A percentile compares a stretch with the other conserved stretches of the same genome.
Evolutionary conservation across 73 alveolate genomes (phyloP).

Genomic region (Blepharisma japonicum): DNA sequence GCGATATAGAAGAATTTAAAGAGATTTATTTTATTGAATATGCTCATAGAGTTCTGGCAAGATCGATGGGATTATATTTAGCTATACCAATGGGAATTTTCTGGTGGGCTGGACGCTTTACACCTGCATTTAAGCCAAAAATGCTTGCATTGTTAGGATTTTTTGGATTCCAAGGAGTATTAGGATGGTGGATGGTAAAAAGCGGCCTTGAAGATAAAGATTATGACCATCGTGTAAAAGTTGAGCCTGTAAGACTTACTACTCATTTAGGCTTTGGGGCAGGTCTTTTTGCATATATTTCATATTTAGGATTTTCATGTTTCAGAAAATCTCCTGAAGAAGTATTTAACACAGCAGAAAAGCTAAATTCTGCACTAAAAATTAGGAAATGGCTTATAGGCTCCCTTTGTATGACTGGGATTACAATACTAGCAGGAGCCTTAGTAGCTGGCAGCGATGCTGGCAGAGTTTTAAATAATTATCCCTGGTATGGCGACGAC

Average conservation of each 20-base stretch:
- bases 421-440: constrained; percentile 33
- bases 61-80: constrained; percentile 63
- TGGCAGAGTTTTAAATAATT: constrained; percentile 76
- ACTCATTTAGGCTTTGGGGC: constrained; percentile 72
- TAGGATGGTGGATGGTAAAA: constrained; percentile 95
- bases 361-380: constrained; percentile 40
- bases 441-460: constrained; percentile 85
- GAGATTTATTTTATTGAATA: constrained; percentile 69
- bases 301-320: constrained; percentile 67
- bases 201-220: constrained; percentile 71
- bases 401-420: constrained; percentile 34
- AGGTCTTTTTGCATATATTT: constrained; percentile 48
- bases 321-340: constrained; percentile 72
- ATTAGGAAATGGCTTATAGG: constrained; percentile 59
- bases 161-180: constrained; percentile 73
- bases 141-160: constrained; percentile 50
- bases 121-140: constrained; percentile 45
- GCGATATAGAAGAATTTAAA: constrained; percentile 77
- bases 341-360: constrained; percentile 49
- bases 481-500: constrained; percentile 70
- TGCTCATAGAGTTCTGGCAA: constrained; percentile 79
- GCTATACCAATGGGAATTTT: constrained; percentile 65
- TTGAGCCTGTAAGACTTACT: constrained; percentile 73
- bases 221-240: constrained; percentile 75
- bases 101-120: constrained; percentile 59